These are phyloP conservation scores for Immersiporthe knoxdaviesiana DNA, from an alignment of 2,329 filamentous ascomycete species.

Conservation along the genomic window DNA sequence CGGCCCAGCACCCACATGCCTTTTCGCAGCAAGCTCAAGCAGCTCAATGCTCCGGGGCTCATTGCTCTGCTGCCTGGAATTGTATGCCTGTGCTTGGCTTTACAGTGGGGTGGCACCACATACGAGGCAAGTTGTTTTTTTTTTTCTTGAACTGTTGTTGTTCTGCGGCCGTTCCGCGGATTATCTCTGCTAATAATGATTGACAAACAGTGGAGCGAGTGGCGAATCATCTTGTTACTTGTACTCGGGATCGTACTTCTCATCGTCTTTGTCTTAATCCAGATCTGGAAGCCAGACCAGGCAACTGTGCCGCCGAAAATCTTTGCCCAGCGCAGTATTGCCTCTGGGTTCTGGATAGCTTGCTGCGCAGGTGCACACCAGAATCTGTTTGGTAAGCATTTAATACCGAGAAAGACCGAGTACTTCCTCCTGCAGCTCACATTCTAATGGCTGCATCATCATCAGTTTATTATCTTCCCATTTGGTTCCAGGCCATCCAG, in stretches of 20 bases:
- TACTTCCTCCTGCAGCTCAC: neutral
- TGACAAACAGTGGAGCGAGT: constrained; percentile 34
- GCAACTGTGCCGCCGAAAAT: constrained; percentile 53
- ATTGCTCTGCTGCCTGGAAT: constrained; percentile 31
- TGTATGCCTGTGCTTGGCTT: constrained; percentile 32
- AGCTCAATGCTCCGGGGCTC: constrained; percentile 33
- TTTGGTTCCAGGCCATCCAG: constrained; percentile 39
- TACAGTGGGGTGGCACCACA: constrained; percentile 34
- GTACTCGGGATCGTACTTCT: constrained; percentile 36
- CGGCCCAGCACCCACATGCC: constrained; percentile 23
- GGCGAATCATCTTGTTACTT: constrained; percentile 38
- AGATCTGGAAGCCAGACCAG: constrained; percentile 46
- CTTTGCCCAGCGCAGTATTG: constrained; percentile 47
- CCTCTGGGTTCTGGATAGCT: constrained; percentile 41
- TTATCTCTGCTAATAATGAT: neutral
- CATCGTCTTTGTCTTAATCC: constrained; percentile 37
- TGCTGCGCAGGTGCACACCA: constrained; percentile 37
- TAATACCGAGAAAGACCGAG: rapidly evolving
- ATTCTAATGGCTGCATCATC: neutral
- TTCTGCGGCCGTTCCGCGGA: neutral
- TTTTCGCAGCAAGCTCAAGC: constrained; percentile 31
- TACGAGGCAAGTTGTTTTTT: constrained; percentile 22
- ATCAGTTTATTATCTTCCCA: constrained; percentile 36
- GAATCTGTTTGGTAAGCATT: constrained; percentile 4
- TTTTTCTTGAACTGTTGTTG: too few relatives aligned